phyloP scores from a whole-genome alignment of 2,329 filamentous ascomycete genomes.

The Claviceps africana region DNA sequence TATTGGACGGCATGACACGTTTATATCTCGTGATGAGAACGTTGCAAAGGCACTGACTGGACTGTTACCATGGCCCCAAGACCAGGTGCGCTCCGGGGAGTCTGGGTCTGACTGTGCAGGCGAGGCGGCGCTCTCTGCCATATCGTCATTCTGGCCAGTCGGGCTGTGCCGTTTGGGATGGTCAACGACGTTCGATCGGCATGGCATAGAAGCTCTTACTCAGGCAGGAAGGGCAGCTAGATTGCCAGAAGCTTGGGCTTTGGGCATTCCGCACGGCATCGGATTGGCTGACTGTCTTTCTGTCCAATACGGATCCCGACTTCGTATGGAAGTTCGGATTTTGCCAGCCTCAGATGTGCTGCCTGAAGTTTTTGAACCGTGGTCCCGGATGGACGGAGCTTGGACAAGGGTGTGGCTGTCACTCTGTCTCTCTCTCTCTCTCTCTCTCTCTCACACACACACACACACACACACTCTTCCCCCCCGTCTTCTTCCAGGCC shows the following conservation, averaged over 20 bases:
- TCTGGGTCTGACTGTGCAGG: background rate
- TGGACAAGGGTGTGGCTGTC: constrained; percentile 3
- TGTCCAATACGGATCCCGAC: background rate
- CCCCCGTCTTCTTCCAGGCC: background rate
- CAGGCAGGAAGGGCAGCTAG: background rate
- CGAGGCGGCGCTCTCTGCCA: background rate
- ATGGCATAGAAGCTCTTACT: background rate
- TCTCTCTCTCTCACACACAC: too few relatives aligned
- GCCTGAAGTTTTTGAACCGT: constrained; percentile 2
- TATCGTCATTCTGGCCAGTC: background rate
- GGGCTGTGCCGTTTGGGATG: background rate
- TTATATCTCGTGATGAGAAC: background rate
- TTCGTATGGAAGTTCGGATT: background rate
- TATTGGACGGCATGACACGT: background rate
- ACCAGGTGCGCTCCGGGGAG: background rate
- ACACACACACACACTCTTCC: too few relatives aligned
- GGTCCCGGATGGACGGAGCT: constrained; percentile 4
- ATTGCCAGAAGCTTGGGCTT: background rate
- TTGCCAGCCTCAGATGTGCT: constrained; percentile 1
- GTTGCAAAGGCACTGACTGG: background rate
- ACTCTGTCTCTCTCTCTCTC: too few relatives aligned
- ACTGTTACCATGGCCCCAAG: background rate
- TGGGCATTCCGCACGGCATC: background rate
- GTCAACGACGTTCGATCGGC: background rate
- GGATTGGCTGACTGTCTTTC: background rate